Evolutionary conservation across 2,329 filamentous ascomycete genomes (phyloP).

Genomic region (Incumbomyces delicatus): DNA sequence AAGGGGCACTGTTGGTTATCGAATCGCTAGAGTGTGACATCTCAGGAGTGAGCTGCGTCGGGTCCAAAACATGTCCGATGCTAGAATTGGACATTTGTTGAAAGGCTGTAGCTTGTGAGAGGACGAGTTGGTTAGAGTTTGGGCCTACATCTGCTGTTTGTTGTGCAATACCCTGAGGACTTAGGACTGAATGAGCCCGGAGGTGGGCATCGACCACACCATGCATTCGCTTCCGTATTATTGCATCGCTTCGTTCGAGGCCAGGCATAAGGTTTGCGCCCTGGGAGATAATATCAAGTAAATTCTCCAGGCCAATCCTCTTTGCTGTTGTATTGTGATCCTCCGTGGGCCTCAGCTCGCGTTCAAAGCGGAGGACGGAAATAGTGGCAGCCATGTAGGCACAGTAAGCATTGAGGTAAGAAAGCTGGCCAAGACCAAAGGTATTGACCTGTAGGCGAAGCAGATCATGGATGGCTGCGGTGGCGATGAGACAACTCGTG

Average conservation of each 20-base stretch:
- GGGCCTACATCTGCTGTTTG: neutral
- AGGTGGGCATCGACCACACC: conserved; percentile 16
- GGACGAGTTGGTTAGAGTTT: conserved; percentile 12
- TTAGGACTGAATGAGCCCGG: neutral
- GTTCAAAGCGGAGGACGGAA: conserved; percentile 21
- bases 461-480: conserved; percentile 20
- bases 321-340: conserved; percentile 14
- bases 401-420: conserved; percentile 22
- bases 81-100: conserved; percentile 16
- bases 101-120: conserved; percentile 16
- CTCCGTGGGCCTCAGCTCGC: conserved; percentile 14
- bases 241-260: conserved; percentile 21
- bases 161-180: conserved; percentile 1
- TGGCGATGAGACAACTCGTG: conserved; percentile 19
- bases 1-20: conserved; percentile 2
- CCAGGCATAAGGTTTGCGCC: conserved; percentile 20
- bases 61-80: conserved; percentile 10
- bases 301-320: conserved; percentile 16
- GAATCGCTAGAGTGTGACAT: conserved; percentile 2
- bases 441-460: conserved; percentile 21
- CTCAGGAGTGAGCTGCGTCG: neutral
- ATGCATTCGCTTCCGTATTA: conserved; percentile 21
- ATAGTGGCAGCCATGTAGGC: conserved; percentile 23
- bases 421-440: conserved; percentile 20
- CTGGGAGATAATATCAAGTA: conserved; percentile 20